Evolutionary conservation across 768 basidiomycete genomes (phyloP).

Genomic region (Hericium coralloides): DNA sequence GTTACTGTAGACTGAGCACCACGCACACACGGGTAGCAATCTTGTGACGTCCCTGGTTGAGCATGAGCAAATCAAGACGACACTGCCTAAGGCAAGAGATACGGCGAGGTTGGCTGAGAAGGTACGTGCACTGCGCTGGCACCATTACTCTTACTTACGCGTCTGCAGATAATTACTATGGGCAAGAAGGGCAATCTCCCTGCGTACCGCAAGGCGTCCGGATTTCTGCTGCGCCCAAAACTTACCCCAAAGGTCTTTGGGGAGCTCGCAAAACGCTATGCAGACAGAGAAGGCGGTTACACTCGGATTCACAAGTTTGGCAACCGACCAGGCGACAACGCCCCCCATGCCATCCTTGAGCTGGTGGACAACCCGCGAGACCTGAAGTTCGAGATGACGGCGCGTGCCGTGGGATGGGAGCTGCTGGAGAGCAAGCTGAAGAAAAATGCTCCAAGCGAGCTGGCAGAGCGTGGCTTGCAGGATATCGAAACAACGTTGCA

Average conservation of each 20-base stretch:
- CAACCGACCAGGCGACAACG: slow-evolving; percentile 86
- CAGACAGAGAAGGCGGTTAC: slow-evolving; percentile 81
- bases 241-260: slow-evolving; percentile 80
- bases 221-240: slow-evolving; percentile 67
- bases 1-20: background rate
- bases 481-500: slow-evolving; percentile 39
- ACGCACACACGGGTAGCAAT: slow-evolving; percentile 44
- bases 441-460: slow-evolving; percentile 30
- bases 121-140: slow-evolving; percentile 31
- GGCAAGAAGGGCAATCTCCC: slow-evolving; percentile 77
- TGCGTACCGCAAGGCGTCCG: slow-evolving; percentile 62
- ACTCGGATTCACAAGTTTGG: slow-evolving; percentile 91
- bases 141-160: background rate
- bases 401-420: slow-evolving; percentile 84
- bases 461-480: slow-evolving; percentile 43
- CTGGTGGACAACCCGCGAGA: slow-evolving; percentile 93
- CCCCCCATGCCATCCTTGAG: slow-evolving; percentile 85
- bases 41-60: slow-evolving; percentile 90
- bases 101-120: slow-evolving; percentile 89
- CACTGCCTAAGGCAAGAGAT: slow-evolving; percentile 90
- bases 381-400: slow-evolving; percentile 80
- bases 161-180: slow-evolving; percentile 72
- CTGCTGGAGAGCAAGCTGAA: slow-evolving; percentile 49
- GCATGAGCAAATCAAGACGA: slow-evolving; percentile 94
- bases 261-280: slow-evolving; percentile 74